phyloP scores from a whole-genome alignment of 1,139 yeast species.

The Yamadazyma oceani region DNA sequence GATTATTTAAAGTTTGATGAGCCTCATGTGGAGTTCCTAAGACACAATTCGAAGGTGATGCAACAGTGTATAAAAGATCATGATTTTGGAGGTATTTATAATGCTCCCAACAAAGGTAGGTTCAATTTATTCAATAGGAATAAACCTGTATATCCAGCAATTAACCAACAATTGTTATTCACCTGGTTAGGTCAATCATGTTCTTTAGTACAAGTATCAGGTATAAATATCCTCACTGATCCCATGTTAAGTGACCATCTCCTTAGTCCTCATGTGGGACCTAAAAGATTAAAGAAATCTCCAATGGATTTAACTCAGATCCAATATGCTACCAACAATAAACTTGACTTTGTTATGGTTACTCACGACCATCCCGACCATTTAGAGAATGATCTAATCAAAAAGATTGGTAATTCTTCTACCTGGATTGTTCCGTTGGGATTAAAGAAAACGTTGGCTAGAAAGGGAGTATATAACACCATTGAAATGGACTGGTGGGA shows the following conservation, averaged over 20 bases:
- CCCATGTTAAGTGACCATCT: slow-evolving; percentile 76
- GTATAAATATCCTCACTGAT: slow-evolving; percentile 77
- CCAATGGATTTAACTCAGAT: slow-evolving; percentile 67
- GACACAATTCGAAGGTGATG: slow-evolving; percentile 29
- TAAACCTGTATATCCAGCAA: slow-evolving; percentile 19
- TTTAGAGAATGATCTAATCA: slow-evolving; percentile 63
- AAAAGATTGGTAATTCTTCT: slow-evolving; percentile 56
- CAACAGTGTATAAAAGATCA: slow-evolving; percentile 26
- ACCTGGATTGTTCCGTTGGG: slow-evolving; percentile 91
- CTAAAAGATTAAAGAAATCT: slow-evolving; percentile 71
- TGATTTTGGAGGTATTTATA: slow-evolving; percentile 19
- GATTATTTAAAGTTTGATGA: slow-evolving; percentile 54
- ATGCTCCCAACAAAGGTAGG: slow-evolving; percentile 3
- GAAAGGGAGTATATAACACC: slow-evolving; percentile 54
- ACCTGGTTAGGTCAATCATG: slow-evolving; percentile 97
- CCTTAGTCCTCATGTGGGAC: slow-evolving; percentile 67
- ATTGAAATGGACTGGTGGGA: slow-evolving; percentile 96
- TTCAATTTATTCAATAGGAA: background rate
- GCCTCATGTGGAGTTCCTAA: slow-evolving; percentile 56
- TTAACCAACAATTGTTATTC: slow-evolving; percentile 54
- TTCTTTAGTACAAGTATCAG: slow-evolving; percentile 68
- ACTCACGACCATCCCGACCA: slow-evolving; percentile 97
- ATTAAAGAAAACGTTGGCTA: slow-evolving; percentile 56
- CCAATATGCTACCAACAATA: slow-evolving; percentile 47
- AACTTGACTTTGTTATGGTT: slow-evolving; percentile 71